Evolutionary conservation across 169 alveolate genomes (phyloP).

Genomic region (Cryptosporidium andersoni): DNA sequence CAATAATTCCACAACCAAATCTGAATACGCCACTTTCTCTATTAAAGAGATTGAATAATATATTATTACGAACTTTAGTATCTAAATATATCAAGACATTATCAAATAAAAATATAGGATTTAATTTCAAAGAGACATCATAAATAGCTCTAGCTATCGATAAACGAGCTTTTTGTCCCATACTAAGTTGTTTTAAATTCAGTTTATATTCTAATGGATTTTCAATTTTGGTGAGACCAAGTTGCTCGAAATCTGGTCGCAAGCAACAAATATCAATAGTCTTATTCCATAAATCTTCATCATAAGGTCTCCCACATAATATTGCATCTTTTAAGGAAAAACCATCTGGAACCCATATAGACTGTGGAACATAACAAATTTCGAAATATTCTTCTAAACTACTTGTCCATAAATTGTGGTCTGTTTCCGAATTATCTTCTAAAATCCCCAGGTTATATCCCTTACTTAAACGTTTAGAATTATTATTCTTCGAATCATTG

Average conservation of each 20-base stretch:
- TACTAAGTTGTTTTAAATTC: conserved; percentile 42
- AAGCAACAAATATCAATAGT: conserved; percentile 14
- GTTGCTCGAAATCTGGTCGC: conserved; percentile 12
- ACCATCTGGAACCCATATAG: conserved; percentile 30
- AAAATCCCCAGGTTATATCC: no score
- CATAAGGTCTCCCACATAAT: conserved; percentile 32
- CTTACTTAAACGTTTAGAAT: no score
- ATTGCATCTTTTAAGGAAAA: conserved; percentile 22
- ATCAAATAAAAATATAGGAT: conserved; percentile 28
- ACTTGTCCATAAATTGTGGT: neutral
- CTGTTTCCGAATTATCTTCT: no score
- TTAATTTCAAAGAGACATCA: neutral
- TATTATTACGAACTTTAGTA: conserved; percentile 12
- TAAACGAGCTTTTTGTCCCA: conserved; percentile 47
- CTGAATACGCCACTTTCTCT: conserved; percentile 7
- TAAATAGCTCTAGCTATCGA: conserved; percentile 58
- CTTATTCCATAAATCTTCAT: conserved; percentile 20
- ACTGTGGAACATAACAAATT: conserved; percentile 16
- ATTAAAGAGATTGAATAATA: conserved; percentile 9
- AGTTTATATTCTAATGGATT: neutral
- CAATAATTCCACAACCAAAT: conserved; percentile 39
- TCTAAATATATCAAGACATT: conserved; percentile 41
- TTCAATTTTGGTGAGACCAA: conserved; percentile 2
- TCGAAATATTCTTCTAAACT: neutral
- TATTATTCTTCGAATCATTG: no score